phyloP scores from a whole-genome alignment of 1,284 basidiomycete species.

The Puccinia brachypodii region DNA sequence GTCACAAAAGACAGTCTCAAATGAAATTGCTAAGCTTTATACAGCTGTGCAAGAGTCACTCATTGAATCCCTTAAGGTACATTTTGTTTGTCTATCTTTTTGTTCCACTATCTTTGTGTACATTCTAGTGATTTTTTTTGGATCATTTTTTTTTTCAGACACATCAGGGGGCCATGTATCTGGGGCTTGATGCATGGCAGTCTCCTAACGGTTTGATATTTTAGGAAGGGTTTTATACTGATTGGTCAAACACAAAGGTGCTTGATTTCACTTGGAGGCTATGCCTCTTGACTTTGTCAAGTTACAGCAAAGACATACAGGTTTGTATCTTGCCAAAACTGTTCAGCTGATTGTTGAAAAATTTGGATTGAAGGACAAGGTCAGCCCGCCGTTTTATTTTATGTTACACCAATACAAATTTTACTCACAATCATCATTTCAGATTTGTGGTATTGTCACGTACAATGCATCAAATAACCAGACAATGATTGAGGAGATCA shows the following conservation, averaged over 20 bases:
- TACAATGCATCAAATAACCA: too few species aligned
- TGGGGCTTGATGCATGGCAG: slow-evolving; percentile 10
- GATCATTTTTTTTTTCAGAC: too few species aligned
- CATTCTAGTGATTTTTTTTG: too few species aligned
- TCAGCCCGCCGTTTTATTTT: too few species aligned
- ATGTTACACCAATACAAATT: too few species aligned
- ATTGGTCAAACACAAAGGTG: not conserved
- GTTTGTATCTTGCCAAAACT: not conserved
- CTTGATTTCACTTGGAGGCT: not conserved
- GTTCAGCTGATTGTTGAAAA: too few species aligned
- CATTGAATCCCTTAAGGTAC: not conserved
- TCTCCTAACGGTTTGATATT: not conserved
- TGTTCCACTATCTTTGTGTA: not conserved
- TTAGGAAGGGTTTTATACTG: not conserved
- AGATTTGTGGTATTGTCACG: too few species aligned
- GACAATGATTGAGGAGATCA: too few species aligned
- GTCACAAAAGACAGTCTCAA: not conserved
- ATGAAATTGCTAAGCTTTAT: not conserved
- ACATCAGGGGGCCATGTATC: not conserved
- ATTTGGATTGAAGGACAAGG: too few species aligned
- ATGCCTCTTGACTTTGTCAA: not conserved
- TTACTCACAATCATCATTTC: too few species aligned
- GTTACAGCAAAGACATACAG: not conserved
- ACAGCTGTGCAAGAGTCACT: not conserved
- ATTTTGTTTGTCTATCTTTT: not conserved